Conservation (phyloP, 1,284 basidiomycete genomes). For the Anthracocystis setariae region DNA sequence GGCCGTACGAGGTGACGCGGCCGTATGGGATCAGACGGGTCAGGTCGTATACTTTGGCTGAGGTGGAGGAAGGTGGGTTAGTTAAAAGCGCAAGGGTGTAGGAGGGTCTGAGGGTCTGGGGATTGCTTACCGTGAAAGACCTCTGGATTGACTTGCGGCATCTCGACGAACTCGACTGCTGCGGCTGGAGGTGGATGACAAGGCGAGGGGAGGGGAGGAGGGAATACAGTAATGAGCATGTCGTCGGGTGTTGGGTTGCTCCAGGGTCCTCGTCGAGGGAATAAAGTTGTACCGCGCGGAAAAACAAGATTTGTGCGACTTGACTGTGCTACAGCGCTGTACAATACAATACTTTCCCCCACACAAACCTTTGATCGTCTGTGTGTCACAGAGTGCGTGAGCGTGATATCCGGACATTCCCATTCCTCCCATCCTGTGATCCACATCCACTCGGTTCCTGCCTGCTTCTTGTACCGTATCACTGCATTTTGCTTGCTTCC, state of each 20-base stretch:
- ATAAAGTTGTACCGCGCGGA: slow-evolving; percentile 20
- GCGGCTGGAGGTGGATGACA: too few relatives aligned
- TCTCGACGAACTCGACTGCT: slow-evolving; percentile 1
- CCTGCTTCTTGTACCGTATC: not conserved
- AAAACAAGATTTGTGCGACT: not conserved
- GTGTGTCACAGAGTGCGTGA: too few relatives aligned
- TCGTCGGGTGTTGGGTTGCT: too few relatives aligned
- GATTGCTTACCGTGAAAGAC: slow-evolving; percentile 42
- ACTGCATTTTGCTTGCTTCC: not conserved
- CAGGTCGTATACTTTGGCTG: slow-evolving; percentile 62
- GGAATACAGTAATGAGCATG: not conserved
- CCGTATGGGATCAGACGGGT: slow-evolving; percentile 55
- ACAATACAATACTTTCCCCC: slow-evolving; percentile 18
- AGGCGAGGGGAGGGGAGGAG: not conserved
- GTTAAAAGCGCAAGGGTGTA: not conserved
- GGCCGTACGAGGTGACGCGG: slow-evolving; percentile 64
- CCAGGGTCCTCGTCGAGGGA: not conserved
- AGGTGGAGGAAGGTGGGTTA: not conserved
- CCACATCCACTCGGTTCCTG: not conserved
- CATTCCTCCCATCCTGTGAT: too few relatives aligned
- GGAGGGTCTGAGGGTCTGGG: too few relatives aligned
- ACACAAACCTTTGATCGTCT: not conserved
- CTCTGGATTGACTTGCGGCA: slow-evolving; percentile 49
- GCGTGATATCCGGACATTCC: slow-evolving; percentile 52
- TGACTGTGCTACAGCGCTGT: too few relatives aligned